phyloP scores from a whole-genome alignment of 1,139 yeast genomes.

The Nakaseomyces uthaithaninus region DNA sequence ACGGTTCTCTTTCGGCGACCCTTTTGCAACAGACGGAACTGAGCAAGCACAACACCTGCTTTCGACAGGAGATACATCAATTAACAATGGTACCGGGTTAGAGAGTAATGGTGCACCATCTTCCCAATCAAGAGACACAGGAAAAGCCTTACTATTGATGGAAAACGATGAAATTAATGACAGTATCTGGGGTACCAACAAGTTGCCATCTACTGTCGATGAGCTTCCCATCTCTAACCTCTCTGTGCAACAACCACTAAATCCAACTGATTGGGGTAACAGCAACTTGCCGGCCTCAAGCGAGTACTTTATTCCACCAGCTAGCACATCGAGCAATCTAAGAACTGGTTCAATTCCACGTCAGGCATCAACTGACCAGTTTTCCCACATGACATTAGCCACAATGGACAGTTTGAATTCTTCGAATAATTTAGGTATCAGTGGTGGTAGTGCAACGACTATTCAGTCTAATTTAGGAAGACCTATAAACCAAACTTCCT shows the following conservation, averaged over 20 bases:
- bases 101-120: constrained; percentile 22
- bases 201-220: constrained; percentile 9
- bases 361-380: constrained; percentile 2
- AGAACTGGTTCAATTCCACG: background rate
- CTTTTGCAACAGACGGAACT: constrained; percentile 36
- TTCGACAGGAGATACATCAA: background rate
- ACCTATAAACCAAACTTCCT: background rate
- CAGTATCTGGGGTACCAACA: constrained; percentile 47
- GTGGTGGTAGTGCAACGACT: background rate
- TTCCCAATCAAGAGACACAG: constrained; percentile 32
- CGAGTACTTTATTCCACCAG: background rate
- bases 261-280: background rate
- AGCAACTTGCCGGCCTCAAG: background rate
- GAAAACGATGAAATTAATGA: constrained; percentile 39
- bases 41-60: constrained; percentile 11
- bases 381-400: background rate
- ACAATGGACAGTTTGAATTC: background rate
- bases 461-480: background rate
- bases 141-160: constrained; percentile 48
- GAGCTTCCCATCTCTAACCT: constrained; percentile 12
- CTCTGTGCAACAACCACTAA: background rate
- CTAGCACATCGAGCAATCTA: constrained; percentile 2
- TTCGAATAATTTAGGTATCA: background rate
- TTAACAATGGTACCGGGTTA: background rate
- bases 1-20: constrained; percentile 60